phyloP scores from a whole-genome alignment of 2,329 filamentous ascomycete genomes.

The Colletotrichum lentis region DNA sequence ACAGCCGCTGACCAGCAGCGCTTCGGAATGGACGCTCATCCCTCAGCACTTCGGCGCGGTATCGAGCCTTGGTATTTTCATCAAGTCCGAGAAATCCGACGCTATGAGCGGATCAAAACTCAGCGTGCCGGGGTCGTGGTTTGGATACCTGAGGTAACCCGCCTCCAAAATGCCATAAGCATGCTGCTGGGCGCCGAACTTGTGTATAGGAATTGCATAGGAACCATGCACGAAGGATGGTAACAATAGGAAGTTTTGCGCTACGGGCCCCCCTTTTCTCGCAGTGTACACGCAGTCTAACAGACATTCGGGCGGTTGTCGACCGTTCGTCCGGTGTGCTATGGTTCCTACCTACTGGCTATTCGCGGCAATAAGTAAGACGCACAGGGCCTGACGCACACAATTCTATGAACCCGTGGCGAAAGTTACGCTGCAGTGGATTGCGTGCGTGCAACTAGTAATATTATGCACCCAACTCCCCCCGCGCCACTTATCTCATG shows the following conservation, averaged over 20 bases:
- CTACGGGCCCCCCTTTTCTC: background rate
- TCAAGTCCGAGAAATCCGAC: conserved; percentile 42
- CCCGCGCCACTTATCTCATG: background rate
- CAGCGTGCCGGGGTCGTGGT: conserved; percentile 56
- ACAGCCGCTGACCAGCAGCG: conserved; percentile 26
- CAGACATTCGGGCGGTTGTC: background rate
- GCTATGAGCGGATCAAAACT: conserved; percentile 52
- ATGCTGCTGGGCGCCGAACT: conserved; percentile 4
- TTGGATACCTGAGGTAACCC: conserved; percentile 11
- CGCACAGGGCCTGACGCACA: conserved; percentile 17
- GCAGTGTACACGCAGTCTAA: background rate
- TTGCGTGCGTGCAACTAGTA: background rate
- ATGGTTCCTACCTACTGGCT: conserved; percentile 14
- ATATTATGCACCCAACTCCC: no score
- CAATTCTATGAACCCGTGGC: conserved; percentile 27
- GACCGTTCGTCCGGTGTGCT: conserved; percentile 12
- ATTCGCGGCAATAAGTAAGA: conserved; percentile 22
- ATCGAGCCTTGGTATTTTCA: conserved; percentile 67
- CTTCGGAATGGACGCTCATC: conserved; percentile 42
- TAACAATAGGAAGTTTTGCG: background rate
- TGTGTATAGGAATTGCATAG: conserved; percentile 1
- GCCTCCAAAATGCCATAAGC: background rate
- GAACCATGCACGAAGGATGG: background rate
- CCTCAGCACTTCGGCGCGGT: conserved; percentile 67
- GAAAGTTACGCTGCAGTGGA: conserved; percentile 4